These are phyloP conservation scores for Aspergillus sclerotiicarbonarius DNA, from an alignment of 495 filamentous ascomycete genomes.

Conservation along the genomic window DNA sequence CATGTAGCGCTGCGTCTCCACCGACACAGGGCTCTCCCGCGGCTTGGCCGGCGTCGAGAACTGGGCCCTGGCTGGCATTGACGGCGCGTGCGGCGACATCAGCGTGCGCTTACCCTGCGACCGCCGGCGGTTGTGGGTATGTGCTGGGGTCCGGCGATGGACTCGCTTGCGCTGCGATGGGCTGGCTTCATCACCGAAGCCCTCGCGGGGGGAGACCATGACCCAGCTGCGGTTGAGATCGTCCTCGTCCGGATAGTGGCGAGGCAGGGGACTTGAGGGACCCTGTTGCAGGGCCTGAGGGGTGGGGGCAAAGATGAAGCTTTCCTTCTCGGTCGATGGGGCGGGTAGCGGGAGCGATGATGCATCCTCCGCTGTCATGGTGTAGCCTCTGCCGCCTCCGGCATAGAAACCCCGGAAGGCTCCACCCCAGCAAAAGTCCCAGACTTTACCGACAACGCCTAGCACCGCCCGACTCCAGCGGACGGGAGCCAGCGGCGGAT, in stretches of 20 bases:
- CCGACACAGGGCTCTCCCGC: slow-evolving; percentile 46
- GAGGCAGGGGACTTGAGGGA: slow-evolving; percentile 31
- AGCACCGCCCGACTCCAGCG: slow-evolving; percentile 50
- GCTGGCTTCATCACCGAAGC: slow-evolving; percentile 16
- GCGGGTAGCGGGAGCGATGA: slow-evolving; percentile 7
- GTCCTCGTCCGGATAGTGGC: slow-evolving; percentile 35
- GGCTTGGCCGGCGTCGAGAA: slow-evolving; percentile 34
- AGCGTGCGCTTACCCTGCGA: slow-evolving; percentile 28
- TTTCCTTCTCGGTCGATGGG: slow-evolving; percentile 25
- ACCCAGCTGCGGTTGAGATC: slow-evolving; percentile 71
- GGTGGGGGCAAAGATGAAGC: slow-evolving; percentile 17
- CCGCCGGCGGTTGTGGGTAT: slow-evolving; percentile 21
- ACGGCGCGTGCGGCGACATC: slow-evolving; percentile 30
- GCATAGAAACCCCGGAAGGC: slow-evolving; percentile 83
- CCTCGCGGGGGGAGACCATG: slow-evolving; percentile 53
- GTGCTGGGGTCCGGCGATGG: slow-evolving; percentile 22
- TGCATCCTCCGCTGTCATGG: slow-evolving; percentile 33
- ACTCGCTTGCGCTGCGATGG: slow-evolving; percentile 21
- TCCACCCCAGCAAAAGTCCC: slow-evolving; percentile 73
- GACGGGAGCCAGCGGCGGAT: slow-evolving; percentile 19
- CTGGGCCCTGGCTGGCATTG: slow-evolving; percentile 38
- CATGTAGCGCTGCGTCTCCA: slow-evolving; percentile 66
- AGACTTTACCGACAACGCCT: slow-evolving; percentile 71
- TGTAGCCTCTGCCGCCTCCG: slow-evolving; percentile 73
- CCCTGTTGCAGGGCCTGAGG: slow-evolving; percentile 12